Conservation (phyloP, 805 yeast species). For the Zygosaccharomyces siamensis region DNA sequence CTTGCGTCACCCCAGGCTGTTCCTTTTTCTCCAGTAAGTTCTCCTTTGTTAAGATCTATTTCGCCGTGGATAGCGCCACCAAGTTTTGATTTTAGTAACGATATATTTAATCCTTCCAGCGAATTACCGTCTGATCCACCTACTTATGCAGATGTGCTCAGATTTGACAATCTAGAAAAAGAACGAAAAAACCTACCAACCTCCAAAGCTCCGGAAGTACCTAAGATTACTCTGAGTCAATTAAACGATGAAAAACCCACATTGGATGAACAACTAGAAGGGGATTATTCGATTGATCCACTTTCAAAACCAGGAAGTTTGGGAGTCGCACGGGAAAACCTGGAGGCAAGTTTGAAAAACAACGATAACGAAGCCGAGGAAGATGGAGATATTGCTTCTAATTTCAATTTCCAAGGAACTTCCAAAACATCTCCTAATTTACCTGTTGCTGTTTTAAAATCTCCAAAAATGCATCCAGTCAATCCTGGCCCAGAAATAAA, state of each 20-base stretch:
- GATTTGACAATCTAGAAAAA: constrained; percentile 12
- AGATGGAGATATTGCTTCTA: constrained; percentile 32
- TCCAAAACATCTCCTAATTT: constrained; percentile 28
- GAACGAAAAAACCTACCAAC: neutral
- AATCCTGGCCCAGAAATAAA: constrained; percentile 7
- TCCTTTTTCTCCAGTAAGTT: constrained; percentile 50
- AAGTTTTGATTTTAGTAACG: constrained; percentile 16
- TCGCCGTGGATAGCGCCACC: constrained; percentile 27
- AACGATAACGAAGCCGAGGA: constrained; percentile 10
- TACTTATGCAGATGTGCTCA: constrained; percentile 31
- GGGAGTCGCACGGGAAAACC: constrained; percentile 2
- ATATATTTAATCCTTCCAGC: neutral
- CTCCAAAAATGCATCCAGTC: constrained; percentile 31
- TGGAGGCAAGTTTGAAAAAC: constrained; percentile 1
- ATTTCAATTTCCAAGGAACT: constrained; percentile 33
- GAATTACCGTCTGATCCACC: constrained; percentile 35
- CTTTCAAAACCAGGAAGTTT: neutral
- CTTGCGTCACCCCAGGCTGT: constrained; percentile 61
- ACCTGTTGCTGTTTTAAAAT: constrained; percentile 35
- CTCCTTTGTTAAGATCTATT: constrained; percentile 47
- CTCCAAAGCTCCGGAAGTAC: neutral
- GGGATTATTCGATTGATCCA: neutral
- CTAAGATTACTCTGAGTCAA: constrained; percentile 9
- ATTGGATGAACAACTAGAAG: neutral
- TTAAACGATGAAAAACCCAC: constrained; percentile 8